Evolutionary conservation across 805 yeast genomes (phyloP), one percentile per base, ranked within the genome.

Genomic region (Pichia deserticola): DNA sequence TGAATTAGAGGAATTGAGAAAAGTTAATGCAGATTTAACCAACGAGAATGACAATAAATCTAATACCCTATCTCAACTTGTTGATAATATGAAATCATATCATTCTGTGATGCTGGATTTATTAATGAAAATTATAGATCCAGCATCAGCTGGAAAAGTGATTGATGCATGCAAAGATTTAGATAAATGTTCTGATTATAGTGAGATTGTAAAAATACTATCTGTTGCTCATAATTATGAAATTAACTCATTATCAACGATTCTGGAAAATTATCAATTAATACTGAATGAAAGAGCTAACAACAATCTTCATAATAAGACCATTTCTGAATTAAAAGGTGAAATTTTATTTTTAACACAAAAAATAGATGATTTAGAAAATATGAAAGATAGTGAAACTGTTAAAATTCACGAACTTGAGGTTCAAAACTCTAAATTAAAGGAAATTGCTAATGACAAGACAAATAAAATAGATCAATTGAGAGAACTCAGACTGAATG

Each of bases 401-500:
- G 37, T 37, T 4, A 37, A 45, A 28, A 42, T 53, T 5, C 44
- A 36, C 4, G 46, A 45, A 34, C 44, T 45, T 13, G 45, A 51
- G 33, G 34, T 28, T 4, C 38, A 41, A 29, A 46, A 41, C 34
- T 29, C 30, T 5, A 41, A 40, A 29, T 36, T 45, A 13, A 32
- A 37, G 32, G 30, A 39, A 39, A 40, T 42, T 28, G 32, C 36
- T 2, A 45, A 20, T 38, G 42, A 39, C 4, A 42, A 40, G 9
- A 20, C 11, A 11, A 37, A 9, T 29, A 41, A 49, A 13, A 56
- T 60, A 33, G 55, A 49, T 30, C 46, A 41, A 3, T 76, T 15
- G 43, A 44, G 54, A 8, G 58, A 57, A 40, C 56, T 81, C 42
- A 69, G 89, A 48, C 67, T 84, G 13, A 82, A 79, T 28, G 89